Percentiles rank a stretch among this genome's conserved stretches.
These are phyloP conservation scores for Biscutella laevigata DNA, from an alignment of 441 rosid species.

Conservation along the genomic window DNA sequence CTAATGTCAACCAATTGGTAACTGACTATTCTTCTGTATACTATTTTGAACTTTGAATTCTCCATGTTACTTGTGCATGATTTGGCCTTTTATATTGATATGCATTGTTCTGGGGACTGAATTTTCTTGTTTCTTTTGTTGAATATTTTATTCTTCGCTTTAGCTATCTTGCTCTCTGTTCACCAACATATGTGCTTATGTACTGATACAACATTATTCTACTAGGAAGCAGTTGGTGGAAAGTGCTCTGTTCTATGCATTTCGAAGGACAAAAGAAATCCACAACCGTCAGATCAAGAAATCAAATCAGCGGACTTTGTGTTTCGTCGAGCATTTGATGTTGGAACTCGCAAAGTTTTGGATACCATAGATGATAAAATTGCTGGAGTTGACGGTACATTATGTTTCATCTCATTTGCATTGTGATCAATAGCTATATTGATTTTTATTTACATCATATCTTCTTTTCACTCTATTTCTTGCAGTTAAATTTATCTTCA, in stretches of 20 bases:
- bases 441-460: conserved; percentile 16
- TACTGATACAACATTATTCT: conserved; percentile 12
- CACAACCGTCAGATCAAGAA: conserved; percentile 45
- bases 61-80: not conserved
- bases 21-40: conserved; percentile 20
- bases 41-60: not conserved
- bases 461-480: conserved; percentile 22
- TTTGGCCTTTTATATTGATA: not conserved
- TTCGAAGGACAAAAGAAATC: conserved; percentile 65
- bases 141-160: not conserved
- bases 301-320: conserved; percentile 48
- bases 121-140: not conserved
- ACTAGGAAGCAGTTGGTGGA: conserved; percentile 78
- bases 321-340: conserved; percentile 70
- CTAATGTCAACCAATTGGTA: conserved; percentile 75
- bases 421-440: conserved; percentile 15
- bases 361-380: conserved; percentile 52
- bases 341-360: conserved; percentile 28
- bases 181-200: not conserved
- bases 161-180: conserved; percentile 2
- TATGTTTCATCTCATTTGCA: conserved; percentile 15
- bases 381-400: conserved; percentile 54
- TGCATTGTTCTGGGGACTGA: not conserved
- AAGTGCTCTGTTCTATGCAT: conserved; percentile 71
- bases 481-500: conserved; percentile 63